Conservation (phyloP, 2,329 filamentous ascomycete genomes). For the Fusarium miscanthi region DNA sequence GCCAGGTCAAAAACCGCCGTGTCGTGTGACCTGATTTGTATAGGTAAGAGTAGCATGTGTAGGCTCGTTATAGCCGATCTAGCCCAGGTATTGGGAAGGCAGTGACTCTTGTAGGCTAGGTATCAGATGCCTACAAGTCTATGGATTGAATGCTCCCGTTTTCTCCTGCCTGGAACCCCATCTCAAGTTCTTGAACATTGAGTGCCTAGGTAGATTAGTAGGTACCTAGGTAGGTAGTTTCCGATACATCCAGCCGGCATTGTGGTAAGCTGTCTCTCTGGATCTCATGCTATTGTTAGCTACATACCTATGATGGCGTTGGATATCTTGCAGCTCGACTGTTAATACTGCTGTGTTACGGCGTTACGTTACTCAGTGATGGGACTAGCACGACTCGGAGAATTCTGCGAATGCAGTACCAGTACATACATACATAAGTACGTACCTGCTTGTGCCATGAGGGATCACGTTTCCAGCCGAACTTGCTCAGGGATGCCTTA, state of each 20-base stretch:
- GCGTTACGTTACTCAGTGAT: constrained; percentile 33
- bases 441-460: constrained; percentile 37
- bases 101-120: neutral
- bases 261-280: neutral
- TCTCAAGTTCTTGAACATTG: neutral
- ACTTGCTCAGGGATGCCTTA: neutral
- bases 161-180: neutral
- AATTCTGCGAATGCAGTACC: constrained; percentile 40
- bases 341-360: constrained; percentile 13
- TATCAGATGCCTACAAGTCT: neutral
- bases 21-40: constrained; percentile 11
- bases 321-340: constrained; percentile 3
- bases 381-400: constrained; percentile 39
- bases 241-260: neutral
- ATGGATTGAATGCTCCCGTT: neutral
- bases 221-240: neutral
- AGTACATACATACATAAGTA: neutral
- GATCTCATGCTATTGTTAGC: neutral
- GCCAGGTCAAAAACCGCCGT: constrained; percentile 13
- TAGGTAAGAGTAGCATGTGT: constrained; percentile 6
- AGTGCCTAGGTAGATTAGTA: too few relatives aligned
- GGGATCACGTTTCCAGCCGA: constrained; percentile 25
- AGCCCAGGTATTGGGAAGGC: neutral
- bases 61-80: constrained; percentile 11
- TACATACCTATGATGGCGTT: neutral